Base-by-base conservation (phyloP, 139 green algal species). In the Micractinium conductrix region DNA sequence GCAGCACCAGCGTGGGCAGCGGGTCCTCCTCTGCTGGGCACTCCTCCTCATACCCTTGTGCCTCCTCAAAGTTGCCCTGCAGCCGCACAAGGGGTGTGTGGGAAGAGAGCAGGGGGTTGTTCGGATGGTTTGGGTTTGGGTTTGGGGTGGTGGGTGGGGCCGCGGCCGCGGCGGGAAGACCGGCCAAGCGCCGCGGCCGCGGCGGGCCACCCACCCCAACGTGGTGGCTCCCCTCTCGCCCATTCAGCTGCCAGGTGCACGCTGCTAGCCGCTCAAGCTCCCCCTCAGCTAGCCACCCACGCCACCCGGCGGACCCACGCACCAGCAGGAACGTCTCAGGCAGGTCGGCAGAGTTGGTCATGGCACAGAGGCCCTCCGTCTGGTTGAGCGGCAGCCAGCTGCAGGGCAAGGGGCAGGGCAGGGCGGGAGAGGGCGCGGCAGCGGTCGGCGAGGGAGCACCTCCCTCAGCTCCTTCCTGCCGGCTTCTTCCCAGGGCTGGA, bases 281-380 rank as follows among this genome's bases (percentile, higher is more conserved):
- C 53, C 6, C 53, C 53, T 21, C 53, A 62, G 19, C 53, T 19
- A 62, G 63, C 63, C 21, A n/a, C 63, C 19, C 30, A 24, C 3
- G 12, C n/a, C 65, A 24, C 58, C n/a, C n/a, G n/a, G n/a, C n/a
- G n/a, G n/a, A n/a, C n/a, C n/a, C n/a, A n/a, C n/a, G n/a, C n/a
- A 72, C 76, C 76, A 71, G 76, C 38, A 82, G 58, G 76, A 82
- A 82, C 28, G 53, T 45, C 38, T 82, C 76, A 30, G 76, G 76
- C 4, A 82, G 76, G 58, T 82, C 76, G 14, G 55, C 76, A 2
- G 76, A 67, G 74, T 80, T 80, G n/a, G 58, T 67, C 58, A 55
- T 60, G 6, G 26, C 58, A 12, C 58, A 82, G 24, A 58, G 0
- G 38, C 76, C 62, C 26, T 65, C 58, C 21, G 55, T 71, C 21